Conservation (phyloP, 495 filamentous ascomycete genomes). For the Neurospora sp. region DNA sequence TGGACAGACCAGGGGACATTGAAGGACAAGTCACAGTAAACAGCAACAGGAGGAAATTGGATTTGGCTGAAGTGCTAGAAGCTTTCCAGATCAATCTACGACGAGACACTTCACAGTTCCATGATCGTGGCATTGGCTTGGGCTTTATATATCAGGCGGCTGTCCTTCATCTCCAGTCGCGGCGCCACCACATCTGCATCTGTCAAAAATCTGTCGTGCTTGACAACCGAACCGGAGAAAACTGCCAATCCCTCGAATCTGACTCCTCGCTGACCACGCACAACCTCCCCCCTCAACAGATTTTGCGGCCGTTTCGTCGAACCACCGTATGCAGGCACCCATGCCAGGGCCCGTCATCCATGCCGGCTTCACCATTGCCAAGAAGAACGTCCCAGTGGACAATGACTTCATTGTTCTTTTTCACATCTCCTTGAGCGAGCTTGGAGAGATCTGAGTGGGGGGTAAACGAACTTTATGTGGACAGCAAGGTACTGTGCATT, state of each 20-base stretch:
- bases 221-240: neutral
- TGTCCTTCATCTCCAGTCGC: neutral
- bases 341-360: neutral
- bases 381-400: neutral
- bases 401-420: neutral
- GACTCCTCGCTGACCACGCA: neutral
- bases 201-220: neutral
- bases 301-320: neutral
- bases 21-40: neutral
- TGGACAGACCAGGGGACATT: neutral
- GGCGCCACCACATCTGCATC: neutral
- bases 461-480: neutral
- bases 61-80: neutral
- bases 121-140: neutral
- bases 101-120: neutral
- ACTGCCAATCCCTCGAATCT: neutral
- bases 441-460: neutral
- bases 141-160: neutral
- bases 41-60: neutral
- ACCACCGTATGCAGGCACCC: neutral
- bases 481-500: neutral
- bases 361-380: neutral
- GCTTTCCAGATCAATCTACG: neutral
- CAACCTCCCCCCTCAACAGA: neutral
- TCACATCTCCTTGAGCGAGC: too few relatives aligned